Conservation (phyloP, 495 filamentous ascomycete genomes). For the Aspergillus diversus region DNA sequence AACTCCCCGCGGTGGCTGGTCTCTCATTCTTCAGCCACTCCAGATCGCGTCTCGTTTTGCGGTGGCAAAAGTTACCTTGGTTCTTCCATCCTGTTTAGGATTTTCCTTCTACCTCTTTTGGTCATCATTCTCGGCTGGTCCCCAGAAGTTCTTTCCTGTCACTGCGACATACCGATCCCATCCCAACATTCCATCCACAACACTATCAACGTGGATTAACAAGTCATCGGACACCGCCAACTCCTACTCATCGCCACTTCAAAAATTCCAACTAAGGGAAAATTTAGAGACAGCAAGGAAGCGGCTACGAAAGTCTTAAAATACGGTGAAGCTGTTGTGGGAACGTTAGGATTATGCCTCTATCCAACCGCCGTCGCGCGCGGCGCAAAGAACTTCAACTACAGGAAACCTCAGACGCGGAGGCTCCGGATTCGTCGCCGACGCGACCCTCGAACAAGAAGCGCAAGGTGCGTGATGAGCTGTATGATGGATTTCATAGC, state of each 20-base stretch:
- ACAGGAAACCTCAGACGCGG: slow-evolving; percentile 53
- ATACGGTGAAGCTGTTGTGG: background rate
- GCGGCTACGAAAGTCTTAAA: background rate
- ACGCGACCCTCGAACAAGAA: slow-evolving; percentile 73
- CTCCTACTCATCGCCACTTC: background rate
- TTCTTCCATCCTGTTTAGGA: slow-evolving; percentile 32
- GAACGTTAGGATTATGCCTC: slow-evolving; percentile 43
- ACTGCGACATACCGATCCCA: slow-evolving; percentile 4
- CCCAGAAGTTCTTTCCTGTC: slow-evolving; percentile 16
- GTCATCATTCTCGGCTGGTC: slow-evolving; percentile 26
- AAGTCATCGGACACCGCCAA: background rate
- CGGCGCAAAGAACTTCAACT: slow-evolving; percentile 53
- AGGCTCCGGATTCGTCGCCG: slow-evolving; percentile 67
- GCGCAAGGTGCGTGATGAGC: slow-evolving; percentile 64
- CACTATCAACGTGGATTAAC: slow-evolving; percentile 6
- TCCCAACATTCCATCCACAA: slow-evolving; percentile 8
- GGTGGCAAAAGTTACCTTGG: slow-evolving; percentile 49
- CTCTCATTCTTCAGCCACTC: slow-evolving; percentile 18
- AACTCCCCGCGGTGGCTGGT: slow-evolving; percentile 31
- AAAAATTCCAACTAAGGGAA: background rate
- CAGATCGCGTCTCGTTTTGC: slow-evolving; percentile 26
- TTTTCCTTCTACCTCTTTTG: slow-evolving; percentile 36
- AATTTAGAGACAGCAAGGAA: background rate
- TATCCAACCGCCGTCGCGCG: slow-evolving; percentile 56
- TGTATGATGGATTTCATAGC: background rate